Evolutionary conservation across 192 early-diverging fungal species (phyloP).

Genomic region (Backusella mclennaniae): DNA sequence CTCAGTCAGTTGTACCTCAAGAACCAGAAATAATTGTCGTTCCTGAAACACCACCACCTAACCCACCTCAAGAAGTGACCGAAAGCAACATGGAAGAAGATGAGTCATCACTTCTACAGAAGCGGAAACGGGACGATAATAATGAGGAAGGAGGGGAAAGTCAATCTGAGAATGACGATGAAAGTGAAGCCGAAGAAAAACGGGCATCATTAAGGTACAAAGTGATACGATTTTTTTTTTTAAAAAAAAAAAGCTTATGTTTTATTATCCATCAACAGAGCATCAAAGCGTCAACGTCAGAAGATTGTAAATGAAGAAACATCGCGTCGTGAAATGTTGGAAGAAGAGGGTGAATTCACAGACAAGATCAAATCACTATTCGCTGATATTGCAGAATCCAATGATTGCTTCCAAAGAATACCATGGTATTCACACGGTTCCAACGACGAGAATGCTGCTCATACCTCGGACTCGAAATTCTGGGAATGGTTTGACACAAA

Average conservation of each 20-base stretch:
- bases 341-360: conserved; percentile 27
- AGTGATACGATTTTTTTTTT: too few relatives aligned
- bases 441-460: neutral
- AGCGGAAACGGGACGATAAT: conserved; percentile 9
- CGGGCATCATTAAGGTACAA: conserved; percentile 34
- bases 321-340: conserved; percentile 19
- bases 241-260: neutral
- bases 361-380: conserved; percentile 20
- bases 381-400: neutral
- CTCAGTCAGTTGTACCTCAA: neutral
- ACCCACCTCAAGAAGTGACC: neutral
- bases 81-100: conserved; percentile 2
- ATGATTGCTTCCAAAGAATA: neutral
- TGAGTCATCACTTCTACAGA: neutral
- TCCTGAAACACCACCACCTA: neutral
- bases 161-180: conserved; percentile 24
- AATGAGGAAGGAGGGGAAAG: conserved; percentile 7
- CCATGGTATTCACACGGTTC: neutral
- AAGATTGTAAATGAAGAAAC: conserved; percentile 34
- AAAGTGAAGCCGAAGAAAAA: conserved; percentile 31
- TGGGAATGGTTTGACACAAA: conserved; percentile 32
- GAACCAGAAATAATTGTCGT: neutral
- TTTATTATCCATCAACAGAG: conserved; percentile 14
- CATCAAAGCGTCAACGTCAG: conserved; percentile 35
- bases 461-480: neutral